These are phyloP conservation scores for Monosporascus sp. DNA, from an alignment of 2,329 filamentous ascomycete genomes.

Conservation along the genomic window DNA sequence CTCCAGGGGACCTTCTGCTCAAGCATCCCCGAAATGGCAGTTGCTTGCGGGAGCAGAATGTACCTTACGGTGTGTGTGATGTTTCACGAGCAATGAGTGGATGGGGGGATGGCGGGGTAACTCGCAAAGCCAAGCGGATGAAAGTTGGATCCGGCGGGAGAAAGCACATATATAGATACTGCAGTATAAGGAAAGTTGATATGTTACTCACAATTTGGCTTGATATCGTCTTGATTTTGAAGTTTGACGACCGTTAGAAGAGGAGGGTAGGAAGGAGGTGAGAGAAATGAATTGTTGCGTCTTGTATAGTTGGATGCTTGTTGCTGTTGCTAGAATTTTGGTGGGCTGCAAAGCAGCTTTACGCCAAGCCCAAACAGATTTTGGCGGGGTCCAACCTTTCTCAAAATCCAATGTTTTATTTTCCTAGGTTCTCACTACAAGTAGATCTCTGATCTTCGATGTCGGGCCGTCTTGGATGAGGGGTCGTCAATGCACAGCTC, in stretches of 20 bases:
- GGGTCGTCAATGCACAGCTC: too few species aligned
- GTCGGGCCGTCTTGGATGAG: too few species aligned
- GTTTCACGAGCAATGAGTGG: background rate
- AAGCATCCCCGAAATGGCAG: constrained; percentile 3
- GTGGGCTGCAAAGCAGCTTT: background rate
- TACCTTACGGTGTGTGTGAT: constrained; percentile 11
- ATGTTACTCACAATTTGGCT: background rate
- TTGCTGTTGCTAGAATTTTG: background rate
- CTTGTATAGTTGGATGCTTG: background rate
- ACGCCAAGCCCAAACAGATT: background rate
- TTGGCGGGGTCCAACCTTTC: background rate
- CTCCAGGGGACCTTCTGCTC: background rate
- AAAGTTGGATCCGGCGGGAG: background rate
- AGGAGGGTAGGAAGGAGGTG: background rate
- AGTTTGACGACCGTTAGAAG: background rate
- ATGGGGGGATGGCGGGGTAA: background rate
- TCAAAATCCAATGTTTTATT: background rate
- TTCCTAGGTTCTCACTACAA: too few species aligned
- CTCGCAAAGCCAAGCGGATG: background rate
- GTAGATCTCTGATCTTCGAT: too few species aligned
- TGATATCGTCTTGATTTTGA: background rate
- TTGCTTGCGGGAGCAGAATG: constrained; percentile 7
- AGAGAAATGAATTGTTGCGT: constrained; percentile 8
- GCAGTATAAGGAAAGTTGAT: constrained; percentile 2
- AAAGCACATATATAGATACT: background rate